phyloP scores from a whole-genome alignment of 306 rosid species.

The Quercus aquifolioides region DNA sequence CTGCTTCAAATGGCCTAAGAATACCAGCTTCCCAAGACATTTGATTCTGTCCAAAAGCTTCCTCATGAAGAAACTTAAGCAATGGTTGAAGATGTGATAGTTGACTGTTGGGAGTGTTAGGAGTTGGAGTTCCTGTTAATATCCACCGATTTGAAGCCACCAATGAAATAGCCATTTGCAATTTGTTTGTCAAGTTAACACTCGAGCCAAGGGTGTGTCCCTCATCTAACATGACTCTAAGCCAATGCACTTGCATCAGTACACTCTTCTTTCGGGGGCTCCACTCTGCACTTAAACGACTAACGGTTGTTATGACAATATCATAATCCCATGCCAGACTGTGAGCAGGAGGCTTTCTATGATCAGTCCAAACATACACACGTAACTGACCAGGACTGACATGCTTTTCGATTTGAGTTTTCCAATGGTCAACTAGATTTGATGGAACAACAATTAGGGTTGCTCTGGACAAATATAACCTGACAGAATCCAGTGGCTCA shows the following conservation, averaged over 20 bases:
- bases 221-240: conserved; percentile 89
- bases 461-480: conserved; percentile 87
- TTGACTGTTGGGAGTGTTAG: conserved; percentile 94
- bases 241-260: conserved; percentile 89
- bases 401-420: conserved; percentile 87
- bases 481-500: conserved; percentile 70
- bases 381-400: conserved; percentile 70
- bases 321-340: conserved; percentile 95
- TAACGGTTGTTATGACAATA: conserved; percentile 89
- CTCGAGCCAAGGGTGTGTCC: conserved; percentile 99
- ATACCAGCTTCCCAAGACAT: conserved; percentile 96
- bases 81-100: conserved; percentile 88
- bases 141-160: conserved; percentile 92
- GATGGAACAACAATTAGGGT: conserved; percentile 93
- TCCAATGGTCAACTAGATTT: conserved; percentile 89
- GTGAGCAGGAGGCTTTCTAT: conserved; percentile 75
- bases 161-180: conserved; percentile 97
- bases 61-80: conserved; percentile 94
- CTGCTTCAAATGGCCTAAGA: conserved; percentile 94
- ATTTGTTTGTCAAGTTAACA: conserved; percentile 80
- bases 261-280: conserved; percentile 67
- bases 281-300: conserved; percentile 95
- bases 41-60: conserved; percentile 80
- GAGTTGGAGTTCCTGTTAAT: conserved; percentile 97
- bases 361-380: conserved; percentile 71